phyloP scores from a whole-genome alignment of 2,329 filamentous ascomycete genomes.

The Diplocarpon mali region DNA sequence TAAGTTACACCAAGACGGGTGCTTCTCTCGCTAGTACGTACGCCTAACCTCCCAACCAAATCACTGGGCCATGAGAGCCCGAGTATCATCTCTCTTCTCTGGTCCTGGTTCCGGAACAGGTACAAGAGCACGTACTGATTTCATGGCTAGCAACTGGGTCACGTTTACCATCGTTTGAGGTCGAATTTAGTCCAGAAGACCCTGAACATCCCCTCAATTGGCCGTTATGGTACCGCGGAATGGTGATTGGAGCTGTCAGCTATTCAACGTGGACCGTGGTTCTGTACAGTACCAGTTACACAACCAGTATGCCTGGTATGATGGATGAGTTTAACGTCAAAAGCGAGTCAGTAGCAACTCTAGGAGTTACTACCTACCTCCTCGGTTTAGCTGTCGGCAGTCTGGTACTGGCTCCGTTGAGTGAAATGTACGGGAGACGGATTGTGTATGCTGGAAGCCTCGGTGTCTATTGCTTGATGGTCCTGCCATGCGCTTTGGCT shows the following conservation, averaged over 20 bases:
- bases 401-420: constrained; percentile 62
- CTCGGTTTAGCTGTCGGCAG: constrained; percentile 62
- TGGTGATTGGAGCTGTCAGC: constrained; percentile 29
- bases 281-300: constrained; percentile 70
- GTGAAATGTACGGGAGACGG: constrained; percentile 56
- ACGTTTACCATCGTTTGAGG: constrained; percentile 51
- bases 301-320: constrained; percentile 58
- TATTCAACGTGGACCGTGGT: constrained; percentile 36
- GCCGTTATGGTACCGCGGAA: constrained; percentile 38
- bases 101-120: too few species aligned
- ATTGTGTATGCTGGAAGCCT: constrained; percentile 61
- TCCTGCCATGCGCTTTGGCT: constrained; percentile 62
- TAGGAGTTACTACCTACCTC: constrained; percentile 72
- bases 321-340: constrained; percentile 51
- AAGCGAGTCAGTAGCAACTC: constrained; percentile 49
- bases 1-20: constrained; percentile 30
- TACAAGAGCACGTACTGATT: too few species aligned
- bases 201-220: constrained; percentile 58
- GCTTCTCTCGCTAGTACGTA: constrained; percentile 31
- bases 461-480: constrained; percentile 51
- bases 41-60: too few species aligned
- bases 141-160: constrained; percentile 28
- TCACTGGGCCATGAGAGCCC: too few species aligned
- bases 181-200: constrained; percentile 58
- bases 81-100: too few species aligned